Base-by-base conservation (phyloP, 2,329 filamentous ascomycete genomes). In the Raffaelea albimanens region DNA sequence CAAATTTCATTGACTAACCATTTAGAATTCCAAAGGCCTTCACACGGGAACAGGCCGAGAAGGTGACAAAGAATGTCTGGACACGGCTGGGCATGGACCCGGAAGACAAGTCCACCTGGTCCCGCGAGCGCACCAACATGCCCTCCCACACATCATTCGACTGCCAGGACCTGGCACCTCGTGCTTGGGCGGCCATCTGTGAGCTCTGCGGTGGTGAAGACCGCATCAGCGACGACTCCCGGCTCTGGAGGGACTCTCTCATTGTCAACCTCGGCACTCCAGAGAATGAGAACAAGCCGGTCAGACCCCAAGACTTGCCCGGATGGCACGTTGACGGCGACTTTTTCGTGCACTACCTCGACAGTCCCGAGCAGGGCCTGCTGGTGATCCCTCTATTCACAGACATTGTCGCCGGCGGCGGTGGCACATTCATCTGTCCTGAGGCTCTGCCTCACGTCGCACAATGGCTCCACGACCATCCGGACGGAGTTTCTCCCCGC, bases 241-340 rank as follows among this genome's bases (percentile, higher is more conserved):
- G 70, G n/a, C 59, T 64, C n/a, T 85, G 82, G 82, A 71, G 71
- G 53, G 82, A 86, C 63, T 72, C 73, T 4, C 72, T 85, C 48
- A 86, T 86, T 56, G 80, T 86, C 38, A 86, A 85, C 61, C 70
- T 86, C 8, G 83, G 83, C 13, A 77, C 70, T 2, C 58, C 70
- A 0, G 70, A 73, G 44, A 66, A 66, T 52, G 73, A 76, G 50
- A 71, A 73, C 5, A 68, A 67, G 44, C 67, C 70, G 9, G 61
- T 8, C 34, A 16, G 72, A 3, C 62, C 68, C 33, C 78, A 78
- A 0, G 69, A 77, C 1, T 64, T 84, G 20, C 57, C 67, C 8
- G 68, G 68, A 20, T 86, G 82, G 82, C 82, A 85, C 61, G 78
- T 83, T 18, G 82, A 85, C 61, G 82, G 82, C 9, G 82, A 86